Base-by-base conservation (phyloP, 225 moss, liverwort and hornwort species). In the Bryum argenteum region DNA sequence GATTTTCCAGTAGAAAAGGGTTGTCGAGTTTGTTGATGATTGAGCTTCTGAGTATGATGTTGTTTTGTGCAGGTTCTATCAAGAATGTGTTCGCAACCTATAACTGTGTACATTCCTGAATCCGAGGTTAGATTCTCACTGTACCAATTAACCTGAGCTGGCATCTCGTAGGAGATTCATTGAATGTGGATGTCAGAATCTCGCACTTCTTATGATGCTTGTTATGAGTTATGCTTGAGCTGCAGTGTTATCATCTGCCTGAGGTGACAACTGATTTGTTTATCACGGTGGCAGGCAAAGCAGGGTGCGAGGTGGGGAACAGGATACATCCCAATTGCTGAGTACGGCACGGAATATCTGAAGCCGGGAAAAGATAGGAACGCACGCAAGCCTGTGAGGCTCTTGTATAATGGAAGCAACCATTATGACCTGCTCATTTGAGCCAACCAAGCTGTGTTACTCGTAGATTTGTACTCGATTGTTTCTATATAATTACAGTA, bases 401-500 rank as follows among this genome's bases (percentile, higher is more conserved):
- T 98, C 33, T 81, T 98, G 61, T 98, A 94, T 71, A 94, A 88
- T 73, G 94, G 97, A 74, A 88, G 97, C 79, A 94, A 98, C 75
- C 97, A 98, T 68, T 98, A 98, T 66, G 97, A 98, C 62, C 85
- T 94, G 54, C 81, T 98, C 9, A 61, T 92, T 12, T 94, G 70
- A 93, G 64, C 54, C 51, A 33, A 33, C 33, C 39, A 13, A 53
- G 40, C 52, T 79, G 21, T 28, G 38, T 7, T 45, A 9, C 71
- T 67, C 59, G 43, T 51, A 23, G 42, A 9, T 56, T 10, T 55
- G 67, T 8, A 51, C 22, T 9, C 16, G 44, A 21, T 72, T 64
- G 52, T 69, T 50, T 18, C 51, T 24, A 18, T 37, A 42, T 63
- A 54, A 50, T 16, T 51, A 3, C 4, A 26, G 2, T 26, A 26